Conservation (phyloP, 495 filamentous ascomycete species). For the Aspergillus taichungensis region DNA sequence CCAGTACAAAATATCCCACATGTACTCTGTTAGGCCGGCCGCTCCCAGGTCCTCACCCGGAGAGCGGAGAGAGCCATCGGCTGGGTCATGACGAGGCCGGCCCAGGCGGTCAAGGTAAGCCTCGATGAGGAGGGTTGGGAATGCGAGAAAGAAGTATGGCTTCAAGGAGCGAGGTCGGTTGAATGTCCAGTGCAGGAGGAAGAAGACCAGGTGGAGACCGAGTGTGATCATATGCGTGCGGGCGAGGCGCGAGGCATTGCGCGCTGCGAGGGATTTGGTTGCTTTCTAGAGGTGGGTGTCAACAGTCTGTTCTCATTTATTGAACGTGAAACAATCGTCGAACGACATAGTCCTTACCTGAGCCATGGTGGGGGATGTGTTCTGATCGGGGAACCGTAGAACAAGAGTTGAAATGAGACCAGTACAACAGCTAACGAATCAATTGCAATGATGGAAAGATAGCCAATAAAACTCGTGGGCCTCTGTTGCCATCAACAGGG, state of each 20-base stretch:
- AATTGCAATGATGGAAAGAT: too few species aligned
- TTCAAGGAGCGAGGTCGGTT: constrained; percentile 58
- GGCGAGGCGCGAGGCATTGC: constrained; percentile 65
- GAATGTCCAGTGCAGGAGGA: constrained; percentile 57
- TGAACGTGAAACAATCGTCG: background rate
- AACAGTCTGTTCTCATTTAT: too few species aligned
- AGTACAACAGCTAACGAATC: too few species aligned
- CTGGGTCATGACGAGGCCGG: constrained; percentile 59
- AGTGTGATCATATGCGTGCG: constrained; percentile 71
- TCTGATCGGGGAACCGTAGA: background rate
- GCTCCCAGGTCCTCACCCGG: constrained; percentile 85
- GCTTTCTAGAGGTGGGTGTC: constrained; percentile 59
- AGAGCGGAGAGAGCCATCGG: constrained; percentile 57
- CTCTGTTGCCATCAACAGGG: too few species aligned
- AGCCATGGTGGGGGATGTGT: constrained; percentile 19
- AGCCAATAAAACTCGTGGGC: too few species aligned
- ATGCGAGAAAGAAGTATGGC: constrained; percentile 61
- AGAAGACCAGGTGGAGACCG: constrained; percentile 61
- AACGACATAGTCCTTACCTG: constrained; percentile 19
- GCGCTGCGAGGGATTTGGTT: constrained; percentile 77
- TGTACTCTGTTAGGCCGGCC: constrained; percentile 86
- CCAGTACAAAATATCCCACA: constrained; percentile 95
- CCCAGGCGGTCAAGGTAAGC: constrained; percentile 74
- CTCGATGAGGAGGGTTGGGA: constrained; percentile 69
- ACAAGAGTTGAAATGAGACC: too few species aligned